Evolutionary conservation across 345 rosid species (phyloP).

Genomic region (Pseudoturritis turrita): DNA sequence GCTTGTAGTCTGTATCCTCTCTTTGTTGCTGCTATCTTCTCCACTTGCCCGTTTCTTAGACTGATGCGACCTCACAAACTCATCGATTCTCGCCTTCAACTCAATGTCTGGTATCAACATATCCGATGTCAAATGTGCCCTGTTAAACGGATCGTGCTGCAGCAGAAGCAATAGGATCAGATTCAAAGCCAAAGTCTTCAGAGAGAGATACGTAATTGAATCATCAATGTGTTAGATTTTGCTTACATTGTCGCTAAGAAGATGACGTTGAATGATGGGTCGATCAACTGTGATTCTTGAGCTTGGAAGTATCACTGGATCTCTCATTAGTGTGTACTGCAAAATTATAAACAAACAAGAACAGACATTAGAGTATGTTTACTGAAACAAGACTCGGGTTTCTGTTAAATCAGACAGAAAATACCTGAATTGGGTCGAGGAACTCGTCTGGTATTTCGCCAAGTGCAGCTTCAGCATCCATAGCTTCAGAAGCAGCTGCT

Average conservation of each 20-base stretch:
- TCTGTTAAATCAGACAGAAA: background rate
- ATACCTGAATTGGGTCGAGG: slow-evolving; percentile 60
- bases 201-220: background rate
- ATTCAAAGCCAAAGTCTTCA: background rate
- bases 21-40: slow-evolving; percentile 53
- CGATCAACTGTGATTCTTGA: slow-evolving; percentile 83
- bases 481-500: slow-evolving; percentile 91
- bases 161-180: slow-evolving; percentile 25
- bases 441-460: slow-evolving; percentile 98
- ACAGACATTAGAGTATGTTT: background rate
- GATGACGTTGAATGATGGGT: slow-evolving; percentile 97
- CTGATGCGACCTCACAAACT: slow-evolving; percentile 61
- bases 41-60: slow-evolving; percentile 56
- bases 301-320: slow-evolving; percentile 95
- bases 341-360: background rate
- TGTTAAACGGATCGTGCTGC: slow-evolving; percentile 96
- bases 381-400: background rate
- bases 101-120: slow-evolving; percentile 78
- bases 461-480: slow-evolving; percentile 91
- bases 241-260: slow-evolving; percentile 78
- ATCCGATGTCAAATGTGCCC: slow-evolving; percentile 82
- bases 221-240: slow-evolving; percentile 1
- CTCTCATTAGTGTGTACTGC: slow-evolving; percentile 95
- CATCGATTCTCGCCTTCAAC: slow-evolving; percentile 79
- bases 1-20: slow-evolving; percentile 58